Evolutionary conservation across 2,329 filamentous ascomycete genomes (phyloP).

Genomic region (Cladosporium colombiae): DNA sequence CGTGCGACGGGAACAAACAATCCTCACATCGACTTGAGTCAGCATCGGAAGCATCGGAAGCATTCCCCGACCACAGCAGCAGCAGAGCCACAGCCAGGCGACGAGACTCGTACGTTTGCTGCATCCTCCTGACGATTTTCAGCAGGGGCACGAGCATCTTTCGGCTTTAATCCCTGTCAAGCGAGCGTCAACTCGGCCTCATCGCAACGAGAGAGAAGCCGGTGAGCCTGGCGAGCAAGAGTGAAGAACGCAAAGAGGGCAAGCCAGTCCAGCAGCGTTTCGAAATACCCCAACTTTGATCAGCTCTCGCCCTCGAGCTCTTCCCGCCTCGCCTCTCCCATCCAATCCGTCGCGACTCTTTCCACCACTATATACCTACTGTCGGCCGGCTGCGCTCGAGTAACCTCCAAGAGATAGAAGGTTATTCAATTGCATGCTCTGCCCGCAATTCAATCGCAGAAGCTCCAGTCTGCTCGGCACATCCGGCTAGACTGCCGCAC

Average conservation of each 20-base stretch:
- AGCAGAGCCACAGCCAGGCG: conserved; percentile 1
- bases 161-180: conserved; percentile 4
- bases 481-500: not conserved
- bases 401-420: not conserved
- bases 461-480: conserved; percentile 6
- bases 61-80: conserved; percentile 8
- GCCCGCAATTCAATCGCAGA: not conserved
- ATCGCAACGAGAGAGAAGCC: not conserved
- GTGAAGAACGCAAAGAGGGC: not conserved
- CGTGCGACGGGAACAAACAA: not conserved
- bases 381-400: conserved; percentile 3
- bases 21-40: not conserved
- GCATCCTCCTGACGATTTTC: conserved; percentile 15
- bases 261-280: conserved; percentile 4
- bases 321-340: not conserved
- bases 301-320: not conserved
- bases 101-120: conserved; percentile 18
- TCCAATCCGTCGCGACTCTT: not conserved
- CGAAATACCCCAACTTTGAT: not conserved
- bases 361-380: not conserved
- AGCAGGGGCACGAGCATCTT: conserved; percentile 8
- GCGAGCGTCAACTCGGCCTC: not conserved
- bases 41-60: not conserved
- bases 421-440: not conserved
- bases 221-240: not conserved